Percentiles rank a stretch among this genome's conserved stretches.
phyloP scores from a whole-genome alignment of 2,329 filamentous ascomycete species.

The Trichoderma atrobrunneum region DNA sequence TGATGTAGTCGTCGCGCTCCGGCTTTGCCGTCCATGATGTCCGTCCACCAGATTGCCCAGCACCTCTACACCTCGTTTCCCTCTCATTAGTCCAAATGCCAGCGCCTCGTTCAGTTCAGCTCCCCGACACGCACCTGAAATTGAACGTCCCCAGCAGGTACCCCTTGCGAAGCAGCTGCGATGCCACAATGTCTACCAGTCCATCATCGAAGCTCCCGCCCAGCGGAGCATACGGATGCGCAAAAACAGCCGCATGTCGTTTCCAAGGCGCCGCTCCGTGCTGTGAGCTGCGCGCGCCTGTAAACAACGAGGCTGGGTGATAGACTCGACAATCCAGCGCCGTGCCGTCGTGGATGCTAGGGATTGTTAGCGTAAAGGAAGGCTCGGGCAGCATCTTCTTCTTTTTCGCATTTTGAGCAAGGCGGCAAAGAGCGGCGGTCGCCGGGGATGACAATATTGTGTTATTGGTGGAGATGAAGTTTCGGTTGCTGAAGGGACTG shows the following conservation, averaged over 20 bases:
- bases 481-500: not conserved
- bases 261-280: constrained; percentile 40
- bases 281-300: constrained; percentile 18
- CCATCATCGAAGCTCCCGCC: constrained; percentile 84
- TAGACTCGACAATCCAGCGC: constrained; percentile 80
- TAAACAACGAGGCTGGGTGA: constrained; percentile 55
- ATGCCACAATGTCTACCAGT: constrained; percentile 65
- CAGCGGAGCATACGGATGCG: constrained; percentile 86
- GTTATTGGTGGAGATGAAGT: not conserved
- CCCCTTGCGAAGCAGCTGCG: constrained; percentile 64
- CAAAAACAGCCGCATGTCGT: constrained; percentile 62
- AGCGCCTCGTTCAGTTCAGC: not conserved
- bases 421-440: not conserved
- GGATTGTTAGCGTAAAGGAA: constrained; percentile 69
- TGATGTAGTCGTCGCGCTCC: constrained; percentile 78
- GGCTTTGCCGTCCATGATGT: constrained; percentile 86
- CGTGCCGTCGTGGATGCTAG: constrained; percentile 76
- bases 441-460: not conserved
- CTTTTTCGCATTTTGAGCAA: constrained; percentile 15
- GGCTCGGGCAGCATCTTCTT: constrained; percentile 54
- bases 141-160: constrained; percentile 87
- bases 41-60: constrained; percentile 66
- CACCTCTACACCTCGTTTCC: constrained; percentile 57
- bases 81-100: not conserved
- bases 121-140: constrained; percentile 63